Evolutionary conservation across 2,329 filamentous ascomycete genomes (phyloP).

Genomic region (Diatrype stigma): DNA sequence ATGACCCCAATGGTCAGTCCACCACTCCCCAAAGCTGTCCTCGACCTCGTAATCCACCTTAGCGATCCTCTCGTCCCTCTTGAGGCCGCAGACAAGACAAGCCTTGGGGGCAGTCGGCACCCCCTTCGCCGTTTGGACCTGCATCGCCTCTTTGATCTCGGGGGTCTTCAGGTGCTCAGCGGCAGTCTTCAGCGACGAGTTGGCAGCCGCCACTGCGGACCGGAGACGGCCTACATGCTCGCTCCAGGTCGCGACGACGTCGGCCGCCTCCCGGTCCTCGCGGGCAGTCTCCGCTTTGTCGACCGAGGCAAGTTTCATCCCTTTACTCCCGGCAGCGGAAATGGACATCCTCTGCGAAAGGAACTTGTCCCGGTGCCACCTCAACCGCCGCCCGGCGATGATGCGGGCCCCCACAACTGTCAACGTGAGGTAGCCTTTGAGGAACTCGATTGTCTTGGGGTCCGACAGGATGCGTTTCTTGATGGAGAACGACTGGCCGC

Average conservation of each 20-base stretch:
- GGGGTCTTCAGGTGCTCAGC: constrained; percentile 52
- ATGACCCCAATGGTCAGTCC: constrained; percentile 86
- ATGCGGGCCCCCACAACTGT: constrained; percentile 70
- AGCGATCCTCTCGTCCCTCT: constrained; percentile 75
- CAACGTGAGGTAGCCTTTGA: constrained; percentile 60
- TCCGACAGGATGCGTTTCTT: constrained; percentile 63
- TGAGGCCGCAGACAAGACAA: constrained; percentile 84
- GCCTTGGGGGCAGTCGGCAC: constrained; percentile 68
- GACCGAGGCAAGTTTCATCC: constrained; percentile 87
- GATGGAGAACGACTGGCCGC: constrained; percentile 51
- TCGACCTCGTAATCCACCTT: constrained; percentile 74
- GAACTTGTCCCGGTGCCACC: constrained; percentile 87
- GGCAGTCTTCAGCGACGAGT: constrained; percentile 36
- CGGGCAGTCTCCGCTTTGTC: constrained; percentile 78
- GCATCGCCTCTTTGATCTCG: constrained; percentile 66
- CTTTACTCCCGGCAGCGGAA: constrained; percentile 67
- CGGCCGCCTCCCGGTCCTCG: constrained; percentile 80
- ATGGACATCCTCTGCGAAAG: constrained; percentile 87
- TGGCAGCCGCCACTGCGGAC: constrained; percentile 65
- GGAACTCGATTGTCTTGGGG: constrained; percentile 56
- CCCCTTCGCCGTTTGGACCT: constrained; percentile 65
- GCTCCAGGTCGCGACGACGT: constrained; percentile 72
- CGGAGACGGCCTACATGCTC: constrained; percentile 71
- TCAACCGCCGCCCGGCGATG: constrained; percentile 76
- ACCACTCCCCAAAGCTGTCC: constrained; percentile 96